Base-by-base conservation (phyloP, 2,329 filamentous ascomycete genomes). In the Cercospora janseana region DNA sequence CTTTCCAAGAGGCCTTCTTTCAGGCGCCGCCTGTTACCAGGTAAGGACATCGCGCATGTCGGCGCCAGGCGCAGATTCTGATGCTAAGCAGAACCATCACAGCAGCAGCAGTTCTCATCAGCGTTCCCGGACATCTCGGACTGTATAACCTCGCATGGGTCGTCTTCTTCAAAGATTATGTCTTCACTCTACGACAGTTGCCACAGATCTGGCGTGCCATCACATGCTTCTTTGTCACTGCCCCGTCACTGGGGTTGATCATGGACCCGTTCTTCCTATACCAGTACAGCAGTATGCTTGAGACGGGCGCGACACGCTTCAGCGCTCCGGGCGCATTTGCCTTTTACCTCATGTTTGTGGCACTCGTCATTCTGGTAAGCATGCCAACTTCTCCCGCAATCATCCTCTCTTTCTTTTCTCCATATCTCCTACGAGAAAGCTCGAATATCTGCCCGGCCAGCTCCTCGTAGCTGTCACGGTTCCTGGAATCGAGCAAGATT, bases 181-280 rank as follows among this genome's bases (percentile, higher is more conserved):
- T 69, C 40, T 63, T 69, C 55, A 69, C 65, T 50, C 78, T 85
- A 63, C 77, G 76, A 50, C 70, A 80, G 40, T 73, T 80, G 13
- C 81, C 81, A 20, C 71, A 85, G 60, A 54, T 83, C 57, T 85
- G 81, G 81, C 75, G 82, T 40, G 57, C 81, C 9, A 66, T 77
- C 49, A 79, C 80, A 2, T 69, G 78, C 8, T 85, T 85, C 66
- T 67, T 82, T 52, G 70, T 85, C 55, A 83, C 80, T 6, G 76
- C 78, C 42, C 70, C 72, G 8, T 69, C 72, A 29, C 65, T 83
- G 54, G 69, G 72, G 40, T 81, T 90, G 59, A 64, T 90, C 48
- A 74, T 89, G 65, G 86, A 91, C 67, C 83, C 87, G 34, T 89
- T 88, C 72, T 86, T 88, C 63, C 68, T 93, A 58, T 95, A 85